These are phyloP conservation scores for Pythium grandisporangium DNA, from an alignment of 352 stramenopile genomes.

Conservation along the genomic window DNA sequence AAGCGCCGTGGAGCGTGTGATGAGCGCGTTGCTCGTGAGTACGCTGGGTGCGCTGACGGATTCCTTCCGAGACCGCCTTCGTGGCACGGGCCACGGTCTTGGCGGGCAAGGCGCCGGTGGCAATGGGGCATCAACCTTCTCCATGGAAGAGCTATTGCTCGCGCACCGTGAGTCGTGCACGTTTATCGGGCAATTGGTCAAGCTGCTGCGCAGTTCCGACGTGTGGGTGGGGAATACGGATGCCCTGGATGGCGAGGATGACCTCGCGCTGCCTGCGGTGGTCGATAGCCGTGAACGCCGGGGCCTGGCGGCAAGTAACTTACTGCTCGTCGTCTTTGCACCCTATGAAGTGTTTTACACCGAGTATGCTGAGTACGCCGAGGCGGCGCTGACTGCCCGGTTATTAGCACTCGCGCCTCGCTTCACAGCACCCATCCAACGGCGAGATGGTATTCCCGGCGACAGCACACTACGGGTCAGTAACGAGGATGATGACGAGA, in stretches of 20 bases:
- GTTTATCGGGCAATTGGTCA: conserved; percentile 33
- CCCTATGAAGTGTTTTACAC: conserved; percentile 46
- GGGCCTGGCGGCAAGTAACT: not conserved
- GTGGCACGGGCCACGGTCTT: too few species aligned
- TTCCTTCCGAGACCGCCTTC: conserved; percentile 46
- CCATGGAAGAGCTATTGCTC: conserved; percentile 20
- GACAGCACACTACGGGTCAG: not conserved
- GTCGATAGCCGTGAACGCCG: too few species aligned
- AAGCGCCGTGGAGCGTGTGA: conserved; percentile 17
- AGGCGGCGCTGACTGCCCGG: conserved; percentile 24
- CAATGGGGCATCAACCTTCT: too few species aligned
- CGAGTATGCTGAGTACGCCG: conserved; percentile 35
- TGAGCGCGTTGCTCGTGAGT: conserved; percentile 35
- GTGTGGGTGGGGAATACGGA: too few species aligned
- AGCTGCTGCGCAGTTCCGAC: conserved; percentile 18
- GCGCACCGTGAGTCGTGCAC: conserved; percentile 32
- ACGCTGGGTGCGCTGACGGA: conserved; percentile 35
- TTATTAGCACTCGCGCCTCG: conserved; percentile 29
- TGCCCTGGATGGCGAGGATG: conserved; percentile 16
- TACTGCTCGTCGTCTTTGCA: conserved; percentile 31
- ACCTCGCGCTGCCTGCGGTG: conserved; percentile 3
- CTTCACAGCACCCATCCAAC: conserved; percentile 14
- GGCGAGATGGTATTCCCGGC: too few species aligned
- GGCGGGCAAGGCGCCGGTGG: too few species aligned
- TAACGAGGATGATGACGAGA: conserved; percentile 2